phyloP scores from a whole-genome alignment of 345 rosid genomes.

The Chamaenerion angustifolium region DNA sequence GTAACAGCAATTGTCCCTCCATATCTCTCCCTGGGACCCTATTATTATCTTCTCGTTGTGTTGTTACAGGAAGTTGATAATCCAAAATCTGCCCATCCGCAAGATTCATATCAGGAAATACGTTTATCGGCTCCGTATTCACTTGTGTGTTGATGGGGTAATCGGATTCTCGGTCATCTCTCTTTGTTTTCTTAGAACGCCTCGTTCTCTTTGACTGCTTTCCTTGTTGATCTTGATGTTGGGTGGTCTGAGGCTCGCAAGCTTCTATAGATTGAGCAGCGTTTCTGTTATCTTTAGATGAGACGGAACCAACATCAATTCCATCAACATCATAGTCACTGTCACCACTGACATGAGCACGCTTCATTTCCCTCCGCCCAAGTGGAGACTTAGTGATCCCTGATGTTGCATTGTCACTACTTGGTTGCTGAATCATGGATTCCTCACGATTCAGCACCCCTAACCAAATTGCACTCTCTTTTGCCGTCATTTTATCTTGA shows the following conservation, averaged over 20 bases:
- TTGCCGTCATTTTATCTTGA: slow-evolving; percentile 99
- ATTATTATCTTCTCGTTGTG: slow-evolving; percentile 18
- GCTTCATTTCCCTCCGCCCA: slow-evolving; percentile 30
- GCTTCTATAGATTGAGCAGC: slow-evolving; percentile 28
- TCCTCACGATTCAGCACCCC: slow-evolving; percentile 83
- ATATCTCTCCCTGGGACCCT: slow-evolving; percentile 21
- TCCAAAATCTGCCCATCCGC: slow-evolving; percentile 28
- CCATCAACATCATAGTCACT: slow-evolving; percentile 88
- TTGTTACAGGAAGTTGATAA: slow-evolving; percentile 17
- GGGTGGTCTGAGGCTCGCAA: slow-evolving; percentile 9
- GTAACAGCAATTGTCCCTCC: slow-evolving; percentile 20
- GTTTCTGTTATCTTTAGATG: slow-evolving; percentile 61
- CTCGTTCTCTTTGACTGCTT: slow-evolving; percentile 36
- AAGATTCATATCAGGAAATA: slow-evolving; percentile 51
- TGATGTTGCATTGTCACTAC: slow-evolving; percentile 78
- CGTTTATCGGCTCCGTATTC: slow-evolving; percentile 22
- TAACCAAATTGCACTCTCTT: slow-evolving; percentile 98
- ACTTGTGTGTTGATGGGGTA: slow-evolving; percentile 15
- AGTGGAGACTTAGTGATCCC: slow-evolving; percentile 54
- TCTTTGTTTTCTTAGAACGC: slow-evolving; percentile 19
- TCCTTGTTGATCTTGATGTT: slow-evolving; percentile 27
- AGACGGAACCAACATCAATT: slow-evolving; percentile 61
- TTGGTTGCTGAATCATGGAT: slow-evolving; percentile 58
- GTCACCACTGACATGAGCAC: slow-evolving; percentile 35
- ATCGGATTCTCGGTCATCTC: slow-evolving; percentile 20